Percentiles rank a stretch among this genome's conserved stretches.
Evolutionary conservation across 306 rosid genomes (phyloP).

Genomic region (Sesbania bispinosa): DNA sequence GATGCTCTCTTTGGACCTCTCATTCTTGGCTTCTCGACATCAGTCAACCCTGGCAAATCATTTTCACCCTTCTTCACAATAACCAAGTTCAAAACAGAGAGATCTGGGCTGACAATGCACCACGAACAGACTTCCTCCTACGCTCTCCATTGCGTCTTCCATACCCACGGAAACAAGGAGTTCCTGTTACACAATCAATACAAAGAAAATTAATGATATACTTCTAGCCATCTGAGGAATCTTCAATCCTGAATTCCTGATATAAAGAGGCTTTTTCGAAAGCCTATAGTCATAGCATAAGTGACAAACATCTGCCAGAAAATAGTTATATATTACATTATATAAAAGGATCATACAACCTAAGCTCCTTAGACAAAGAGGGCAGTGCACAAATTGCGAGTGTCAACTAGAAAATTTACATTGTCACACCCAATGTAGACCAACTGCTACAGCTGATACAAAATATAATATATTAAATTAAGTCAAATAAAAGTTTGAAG

Average conservation of each 20-base stretch:
- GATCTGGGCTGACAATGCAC: constrained; percentile 42
- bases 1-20: too few relatives aligned
- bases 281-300: too few relatives aligned
- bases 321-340: not conserved
- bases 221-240: too few relatives aligned
- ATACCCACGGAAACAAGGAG: constrained; percentile 42
- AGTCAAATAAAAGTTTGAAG: not conserved
- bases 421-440: not conserved
- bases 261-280: too few relatives aligned
- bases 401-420: not conserved
- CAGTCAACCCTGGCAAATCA: too few relatives aligned
- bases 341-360: not conserved
- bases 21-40: too few relatives aligned
- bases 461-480: not conserved
- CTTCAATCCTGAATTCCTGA: too few relatives aligned
- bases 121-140: constrained; percentile 39
- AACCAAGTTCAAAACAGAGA: too few relatives aligned
- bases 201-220: not conserved
- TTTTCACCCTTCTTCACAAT: too few relatives aligned
- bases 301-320: too few relatives aligned
- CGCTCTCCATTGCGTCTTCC: constrained; percentile 41
- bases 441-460: not conserved
- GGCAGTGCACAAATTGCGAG: not conserved
- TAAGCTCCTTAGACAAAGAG: not conserved
- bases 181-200: constrained; percentile 14